Evolutionary conservation across 1,139 yeast species (phyloP), one percentile per base, ranked within the genome.

Genomic region (Arxiozyma heterogenica): DNA sequence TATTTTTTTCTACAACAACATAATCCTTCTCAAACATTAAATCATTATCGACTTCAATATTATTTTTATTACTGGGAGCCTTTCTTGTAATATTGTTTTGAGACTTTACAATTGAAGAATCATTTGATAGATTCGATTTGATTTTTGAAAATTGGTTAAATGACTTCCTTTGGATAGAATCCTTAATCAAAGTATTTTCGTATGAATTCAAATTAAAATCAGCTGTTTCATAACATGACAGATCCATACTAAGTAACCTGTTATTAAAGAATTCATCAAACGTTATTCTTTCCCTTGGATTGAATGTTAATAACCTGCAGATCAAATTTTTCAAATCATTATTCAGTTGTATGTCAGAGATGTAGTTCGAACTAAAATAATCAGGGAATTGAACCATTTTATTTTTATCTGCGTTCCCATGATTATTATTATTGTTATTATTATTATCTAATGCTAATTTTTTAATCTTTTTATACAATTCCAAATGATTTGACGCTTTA

Each of bases 1-100:
- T 89, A 53, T 95, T 79, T 69, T 90, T 91, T 68, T 93, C 98
- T 27, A 93, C 93, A 44, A 93, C 95, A 48, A 93, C 98, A 63
- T 93, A 93, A 64, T 90, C 97, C 59, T 81, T 82, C 61, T 86
- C 95, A 54, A 83, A 57, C n/a, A 57, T 54, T 18, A 55, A 41
- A 22, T 57, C 60, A 38, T 55, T 55, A 48, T 47, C 52, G 6
- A 50, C 45, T 6, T 38, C 34, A 20, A 22, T 39, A 22, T 8
- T 27, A 22, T 42, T 15, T 4, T 3, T 39, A 39, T 39, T 39
- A 22, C 18, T 22, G 43, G 20, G 1, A 25, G n/a, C n/a, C 27
- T 18, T 23, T 30, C n/a, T 5, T 17, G 43, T 41, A n/a, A 34
- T 11, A 15, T 34, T 34, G n/a, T 34, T 12, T 8, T 34, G 39